Evolutionary conservation across 208 protist species (phyloP).

Genomic region (Acanthamoeba comandoni): DNA sequence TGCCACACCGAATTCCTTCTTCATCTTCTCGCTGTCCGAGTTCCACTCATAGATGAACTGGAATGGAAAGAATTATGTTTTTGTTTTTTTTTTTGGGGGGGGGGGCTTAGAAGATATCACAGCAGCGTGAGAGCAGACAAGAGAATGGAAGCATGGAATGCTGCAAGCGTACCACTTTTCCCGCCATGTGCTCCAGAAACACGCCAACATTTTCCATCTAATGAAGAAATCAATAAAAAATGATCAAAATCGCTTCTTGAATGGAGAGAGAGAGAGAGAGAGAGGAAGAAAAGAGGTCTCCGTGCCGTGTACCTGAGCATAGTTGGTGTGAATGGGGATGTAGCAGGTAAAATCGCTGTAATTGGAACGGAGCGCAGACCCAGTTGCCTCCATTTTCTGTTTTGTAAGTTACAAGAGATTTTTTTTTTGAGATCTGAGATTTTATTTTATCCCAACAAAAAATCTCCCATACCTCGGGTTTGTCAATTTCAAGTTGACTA

Average conservation of each 20-base stretch:
- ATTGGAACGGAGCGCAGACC: too few relatives aligned
- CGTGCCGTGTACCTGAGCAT: slow-evolving; percentile 47
- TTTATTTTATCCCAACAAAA: too few relatives aligned
- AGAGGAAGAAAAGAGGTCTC: neutral
- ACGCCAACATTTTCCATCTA: slow-evolving; percentile 68
- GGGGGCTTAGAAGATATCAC: too few relatives aligned
- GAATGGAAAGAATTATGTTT: neutral
- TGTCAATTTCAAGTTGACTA: too few relatives aligned
- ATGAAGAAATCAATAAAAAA: neutral
- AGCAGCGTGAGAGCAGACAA: too few relatives aligned
- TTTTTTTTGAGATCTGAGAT: too few relatives aligned
- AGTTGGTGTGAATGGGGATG: slow-evolving; percentile 71
- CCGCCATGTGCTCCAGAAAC: slow-evolving; percentile 63
- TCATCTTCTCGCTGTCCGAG: slow-evolving; percentile 62
- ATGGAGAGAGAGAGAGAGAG: neutral
- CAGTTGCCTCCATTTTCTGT: too few relatives aligned
- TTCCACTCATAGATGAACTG: slow-evolving; percentile 73
- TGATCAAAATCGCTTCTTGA: neutral
- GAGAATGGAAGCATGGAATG: neutral
- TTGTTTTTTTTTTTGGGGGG: too few relatives aligned
- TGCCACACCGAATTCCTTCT: slow-evolving; percentile 22
- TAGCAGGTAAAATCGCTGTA: slow-evolving; percentile 70
- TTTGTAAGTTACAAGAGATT: too few relatives aligned
- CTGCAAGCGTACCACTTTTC: slow-evolving; percentile 32
- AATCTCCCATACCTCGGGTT: too few relatives aligned